Evolutionary conservation across 2,329 filamentous ascomycete species (phyloP), one percentile per base, ranked within the genome.

Genomic region (Orbilia oligospora): DNA sequence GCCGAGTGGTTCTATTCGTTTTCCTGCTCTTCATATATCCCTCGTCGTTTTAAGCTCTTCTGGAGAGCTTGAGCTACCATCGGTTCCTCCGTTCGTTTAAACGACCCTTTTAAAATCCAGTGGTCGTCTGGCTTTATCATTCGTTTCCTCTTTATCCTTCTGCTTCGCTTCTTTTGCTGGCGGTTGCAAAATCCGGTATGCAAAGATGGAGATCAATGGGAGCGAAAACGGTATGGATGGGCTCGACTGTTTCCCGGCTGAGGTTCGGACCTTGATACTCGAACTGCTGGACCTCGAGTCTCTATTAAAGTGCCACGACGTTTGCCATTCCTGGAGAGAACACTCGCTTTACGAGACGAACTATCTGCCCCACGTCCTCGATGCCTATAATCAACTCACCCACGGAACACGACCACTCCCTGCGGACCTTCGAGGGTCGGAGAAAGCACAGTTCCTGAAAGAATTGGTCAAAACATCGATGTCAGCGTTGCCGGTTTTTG

Each of bases 251-350:
- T 44, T 78, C 16, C 75, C 75, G 46, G 56, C 67, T 33, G 75
- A 78, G 44, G 68, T 78, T 69, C 68, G 72, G 63, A 33, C 61
- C 44, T 56, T 78, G 64, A 78, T 78, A 63, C 75, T 78, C 53
- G 63, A 65, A 30, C 75, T 64, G 44, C 68, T 78, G 49, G 75
- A 78, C 63, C 63, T 78, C 63, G 75, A 78, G 53, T 72, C 75
- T 67, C 64, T 78, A 51, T 53, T 78, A 69, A 56, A 63, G 33
- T 78, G 75, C 75, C 63, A 78, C 75, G 68, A 78, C 68, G 75
- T 78, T 69, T 78, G 75, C 63, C 67, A 46, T 20, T 78, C 75
- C 63, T 78, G 75, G 75, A 53, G 75, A 46, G 49, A 65, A 36
- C 71, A 65, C 53, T 67, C 75, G 56, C 63, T 72, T 61, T 71